Evolutionary conservation across 1,284 basidiomycete genomes (phyloP).

Genomic region (Ganoderma meredithae): DNA sequence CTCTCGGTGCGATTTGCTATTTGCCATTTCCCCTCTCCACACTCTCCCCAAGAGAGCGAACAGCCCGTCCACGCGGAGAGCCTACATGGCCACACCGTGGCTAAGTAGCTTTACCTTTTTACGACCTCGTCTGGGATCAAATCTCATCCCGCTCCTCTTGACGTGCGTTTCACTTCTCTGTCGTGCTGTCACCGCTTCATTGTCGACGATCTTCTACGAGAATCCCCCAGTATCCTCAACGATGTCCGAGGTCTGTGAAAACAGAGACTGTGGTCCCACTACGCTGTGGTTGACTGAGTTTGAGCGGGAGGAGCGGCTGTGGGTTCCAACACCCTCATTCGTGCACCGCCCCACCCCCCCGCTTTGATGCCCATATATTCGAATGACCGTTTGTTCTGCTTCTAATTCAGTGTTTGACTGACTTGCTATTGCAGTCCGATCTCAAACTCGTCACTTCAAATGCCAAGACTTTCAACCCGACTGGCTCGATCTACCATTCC

Average conservation of each 20-base stretch:
- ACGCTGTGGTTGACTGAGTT: no score
- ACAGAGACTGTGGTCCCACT: no score
- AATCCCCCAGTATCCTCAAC: background rate
- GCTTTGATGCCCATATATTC: no score
- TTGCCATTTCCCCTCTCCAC: background rate
- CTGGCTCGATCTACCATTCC: conserved; percentile 71
- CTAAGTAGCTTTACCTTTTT: background rate
- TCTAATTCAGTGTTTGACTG: no score
- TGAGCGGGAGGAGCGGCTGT: no score
- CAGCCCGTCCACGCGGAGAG: no score
- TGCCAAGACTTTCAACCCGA: conserved; percentile 77
- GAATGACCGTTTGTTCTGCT: no score
- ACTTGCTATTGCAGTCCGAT: conserved; percentile 56
- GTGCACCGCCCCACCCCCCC: no score
- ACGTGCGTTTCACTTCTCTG: background rate
- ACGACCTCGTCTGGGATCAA: background rate
- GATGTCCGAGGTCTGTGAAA: no score
- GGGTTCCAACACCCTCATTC: no score
- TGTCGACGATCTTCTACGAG: background rate
- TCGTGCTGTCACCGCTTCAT: background rate
- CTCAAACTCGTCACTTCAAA: conserved; percentile 76
- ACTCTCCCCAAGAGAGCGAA: background rate
- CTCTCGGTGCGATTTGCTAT: background rate
- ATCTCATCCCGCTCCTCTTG: background rate
- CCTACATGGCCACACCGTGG: background rate